Evolutionary conservation across 2,329 filamentous ascomycete genomes (phyloP).

Genomic region (Davidsoniella virescens): DNA sequence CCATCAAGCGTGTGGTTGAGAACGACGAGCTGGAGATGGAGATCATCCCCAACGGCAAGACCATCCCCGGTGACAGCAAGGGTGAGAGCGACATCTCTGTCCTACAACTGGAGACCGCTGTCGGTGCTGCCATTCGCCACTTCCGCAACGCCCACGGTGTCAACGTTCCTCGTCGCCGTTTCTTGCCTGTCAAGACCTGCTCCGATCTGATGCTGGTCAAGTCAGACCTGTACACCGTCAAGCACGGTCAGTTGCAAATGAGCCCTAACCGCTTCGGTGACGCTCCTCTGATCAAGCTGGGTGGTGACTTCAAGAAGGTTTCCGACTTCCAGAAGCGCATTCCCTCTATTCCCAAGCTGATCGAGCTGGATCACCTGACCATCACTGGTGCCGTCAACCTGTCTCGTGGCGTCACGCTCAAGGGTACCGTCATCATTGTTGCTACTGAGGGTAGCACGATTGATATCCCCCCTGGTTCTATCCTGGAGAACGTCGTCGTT

Average conservation of each 20-base stretch:
- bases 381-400: conserved; percentile 97
- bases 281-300: conserved; percentile 95
- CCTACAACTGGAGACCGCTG: conserved; percentile 94
- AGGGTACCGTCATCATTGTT: conserved; percentile 98
- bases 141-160: conserved; percentile 98
- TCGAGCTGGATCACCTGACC: conserved; percentile 86
- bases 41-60: conserved; percentile 99
- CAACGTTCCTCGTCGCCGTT: conserved; percentile 92
- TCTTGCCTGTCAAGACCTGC: conserved; percentile 99
- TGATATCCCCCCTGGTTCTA: conserved; percentile 88
- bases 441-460: conserved; percentile 96
- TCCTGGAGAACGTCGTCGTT: conserved; percentile 96
- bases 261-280: conserved; percentile 93
- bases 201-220: conserved; percentile 99
- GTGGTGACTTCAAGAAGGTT: conserved; percentile 99
- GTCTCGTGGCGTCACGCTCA: conserved; percentile 84
- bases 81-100: conserved; percentile 96
- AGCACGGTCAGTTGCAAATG: conserved; percentile 96
- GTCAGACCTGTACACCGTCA: conserved; percentile 95
- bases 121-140: conserved; percentile 95
- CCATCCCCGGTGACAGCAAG: conserved; percentile 97
- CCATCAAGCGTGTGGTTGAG: conserved; percentile 97
- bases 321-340: conserved; percentile 89
- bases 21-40: conserved; percentile 98
- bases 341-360: conserved; percentile 73